phyloP scores from a whole-genome alignment of 2,329 filamentous ascomycete species.

The Colletotrichum trifolii region DNA sequence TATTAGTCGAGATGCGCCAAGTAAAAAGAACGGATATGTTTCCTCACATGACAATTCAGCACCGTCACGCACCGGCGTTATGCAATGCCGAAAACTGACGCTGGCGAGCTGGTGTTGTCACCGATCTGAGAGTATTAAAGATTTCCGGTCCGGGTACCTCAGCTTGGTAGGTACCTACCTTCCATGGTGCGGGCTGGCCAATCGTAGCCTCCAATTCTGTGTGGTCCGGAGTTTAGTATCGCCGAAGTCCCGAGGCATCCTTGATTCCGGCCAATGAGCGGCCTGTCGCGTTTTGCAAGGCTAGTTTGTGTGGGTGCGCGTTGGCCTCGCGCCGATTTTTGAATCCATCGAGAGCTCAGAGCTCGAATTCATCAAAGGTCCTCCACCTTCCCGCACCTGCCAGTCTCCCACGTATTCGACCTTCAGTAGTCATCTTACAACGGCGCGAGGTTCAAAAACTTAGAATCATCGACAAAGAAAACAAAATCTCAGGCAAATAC shows the following conservation, averaged over 20 bases:
- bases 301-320: constrained; percentile 6
- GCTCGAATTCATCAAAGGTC: not conserved
- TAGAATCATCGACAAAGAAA: too few relatives aligned
- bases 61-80: not conserved
- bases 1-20: not conserved
- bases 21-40: not conserved
- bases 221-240: constrained; percentile 26
- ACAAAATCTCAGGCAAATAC: too few relatives aligned
- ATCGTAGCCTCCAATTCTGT: too few relatives aligned
- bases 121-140: not conserved
- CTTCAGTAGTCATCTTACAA: not conserved
- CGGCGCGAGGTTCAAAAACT: too few relatives aligned
- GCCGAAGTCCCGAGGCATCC: constrained; percentile 12
- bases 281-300: constrained; percentile 31
- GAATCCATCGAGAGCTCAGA: constrained; percentile 25
- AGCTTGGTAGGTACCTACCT: too few relatives aligned
- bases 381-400: not conserved
- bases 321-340: constrained; percentile 37
- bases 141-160: constrained; percentile 1
- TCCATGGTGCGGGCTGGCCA: too few relatives aligned
- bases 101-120: constrained; percentile 1
- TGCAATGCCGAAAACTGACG: not conserved
- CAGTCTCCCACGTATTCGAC: not conserved
- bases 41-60: constrained; percentile 21
- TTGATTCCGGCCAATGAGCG: constrained; percentile 20